phyloP scores from a whole-genome alignment of 2,329 filamentous ascomycete genomes.

The Cytospora piceicola region DNA sequence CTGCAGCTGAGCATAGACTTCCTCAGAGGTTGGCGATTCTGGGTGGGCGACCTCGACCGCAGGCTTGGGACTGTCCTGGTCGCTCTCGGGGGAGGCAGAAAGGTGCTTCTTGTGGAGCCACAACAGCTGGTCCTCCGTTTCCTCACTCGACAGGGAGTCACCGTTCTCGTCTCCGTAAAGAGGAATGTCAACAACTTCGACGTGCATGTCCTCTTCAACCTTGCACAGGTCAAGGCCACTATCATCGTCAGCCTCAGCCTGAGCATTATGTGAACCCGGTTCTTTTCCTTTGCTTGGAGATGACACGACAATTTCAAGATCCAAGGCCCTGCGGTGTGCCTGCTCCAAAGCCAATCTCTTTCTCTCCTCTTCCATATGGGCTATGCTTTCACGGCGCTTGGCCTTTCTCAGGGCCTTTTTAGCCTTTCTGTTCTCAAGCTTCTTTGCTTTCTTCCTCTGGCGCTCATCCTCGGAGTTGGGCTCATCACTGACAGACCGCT shows the following conservation, averaged over 20 bases:
- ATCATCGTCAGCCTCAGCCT: slow-evolving; percentile 13
- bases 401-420: not conserved
- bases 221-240: not conserved
- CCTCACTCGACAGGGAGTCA: slow-evolving; percentile 10
- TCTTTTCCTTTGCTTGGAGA: slow-evolving; percentile 19
- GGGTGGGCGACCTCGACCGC: not conserved
- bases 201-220: not conserved
- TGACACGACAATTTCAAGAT: slow-evolving; percentile 23
- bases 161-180: slow-evolving; percentile 17
- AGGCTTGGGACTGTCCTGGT: not conserved
- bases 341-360: slow-evolving; percentile 22
- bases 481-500: slow-evolving; percentile 3
- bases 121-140: slow-evolving; percentile 1
- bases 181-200: not conserved
- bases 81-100: not conserved
- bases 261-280: not conserved
- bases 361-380: slow-evolving; percentile 4
- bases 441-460: not conserved
- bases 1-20: not conserved
- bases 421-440: not conserved
- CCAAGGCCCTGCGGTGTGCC: slow-evolving; percentile 24
- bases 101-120: slow-evolving; percentile 19
- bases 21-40: not conserved
- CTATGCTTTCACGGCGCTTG: not conserved
- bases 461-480: not conserved